Conservation (phyloP, 257 asterid genomes). For the Fraxinus quadrangulata region DNA sequence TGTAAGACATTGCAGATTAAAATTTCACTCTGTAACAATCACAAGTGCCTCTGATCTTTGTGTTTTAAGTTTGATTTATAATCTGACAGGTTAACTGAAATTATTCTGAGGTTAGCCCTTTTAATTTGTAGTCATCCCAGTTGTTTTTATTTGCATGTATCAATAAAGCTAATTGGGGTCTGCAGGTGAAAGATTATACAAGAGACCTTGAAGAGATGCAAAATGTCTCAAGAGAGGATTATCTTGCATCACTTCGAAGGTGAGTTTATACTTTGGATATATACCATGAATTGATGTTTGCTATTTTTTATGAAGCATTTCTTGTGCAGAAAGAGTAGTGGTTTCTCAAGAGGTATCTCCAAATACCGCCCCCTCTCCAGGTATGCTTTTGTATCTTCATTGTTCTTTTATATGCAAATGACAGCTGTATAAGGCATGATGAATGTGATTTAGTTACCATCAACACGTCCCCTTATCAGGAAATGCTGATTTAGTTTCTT, state of each 20-base stretch:
- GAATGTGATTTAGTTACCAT: not conserved
- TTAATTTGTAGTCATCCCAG: constrained; percentile 6
- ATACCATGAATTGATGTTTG: constrained; percentile 8
- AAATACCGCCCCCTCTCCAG: constrained; percentile 93
- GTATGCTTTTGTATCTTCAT: constrained; percentile 37
- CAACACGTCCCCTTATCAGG: constrained; percentile 15
- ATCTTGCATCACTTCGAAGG: constrained; percentile 96
- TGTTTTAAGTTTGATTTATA: not conserved
- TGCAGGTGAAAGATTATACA: constrained; percentile 85
- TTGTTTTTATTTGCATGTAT: constrained; percentile 16
- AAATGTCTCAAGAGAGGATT: constrained; percentile 87
- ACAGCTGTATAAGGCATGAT: constrained; percentile 5
- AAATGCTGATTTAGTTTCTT: constrained; percentile 19
- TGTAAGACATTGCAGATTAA: constrained; percentile 46
- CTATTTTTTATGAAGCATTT: constrained; percentile 26
- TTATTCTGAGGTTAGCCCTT: not conserved
- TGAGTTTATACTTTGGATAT: constrained; percentile 19
- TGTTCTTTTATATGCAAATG: constrained; percentile 8
- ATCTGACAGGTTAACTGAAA: not conserved
- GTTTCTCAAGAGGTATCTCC: constrained; percentile 89
- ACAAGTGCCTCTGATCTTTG: constrained; percentile 13
- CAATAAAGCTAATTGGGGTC: constrained; percentile 20
- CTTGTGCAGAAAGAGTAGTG: constrained; percentile 91
- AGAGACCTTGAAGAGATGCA: constrained; percentile 99
- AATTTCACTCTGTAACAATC: constrained; percentile 6